phyloP scores from a whole-genome alignment of 2,329 filamentous ascomycete genomes.

The Colletotrichum zoysiae region DNA sequence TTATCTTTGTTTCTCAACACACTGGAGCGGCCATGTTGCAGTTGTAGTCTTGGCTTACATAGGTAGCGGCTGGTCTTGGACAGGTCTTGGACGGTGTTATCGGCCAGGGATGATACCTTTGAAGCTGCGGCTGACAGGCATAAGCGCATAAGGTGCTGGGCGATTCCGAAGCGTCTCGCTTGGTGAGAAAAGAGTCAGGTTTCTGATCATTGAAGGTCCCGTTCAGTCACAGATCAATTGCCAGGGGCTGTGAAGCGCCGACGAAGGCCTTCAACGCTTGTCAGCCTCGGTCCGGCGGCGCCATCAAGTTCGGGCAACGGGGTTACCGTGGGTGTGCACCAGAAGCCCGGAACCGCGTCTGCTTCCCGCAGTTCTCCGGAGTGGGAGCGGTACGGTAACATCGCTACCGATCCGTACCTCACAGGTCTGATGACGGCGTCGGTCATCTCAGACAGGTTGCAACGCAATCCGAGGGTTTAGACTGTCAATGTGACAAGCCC shows the following conservation, averaged over 20 bases:
- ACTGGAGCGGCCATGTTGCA: not conserved
- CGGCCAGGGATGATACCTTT: not conserved
- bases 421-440: too few relatives aligned
- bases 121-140: not conserved
- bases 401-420: not conserved
- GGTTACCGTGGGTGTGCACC: not conserved
- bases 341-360: not conserved
- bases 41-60: slow-evolving; percentile 10
- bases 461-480: not conserved
- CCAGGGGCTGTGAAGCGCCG: not conserved
- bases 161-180: not conserved
- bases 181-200: slow-evolving; percentile 3
- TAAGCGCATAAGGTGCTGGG: not conserved
- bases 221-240: not conserved
- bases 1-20: not conserved
- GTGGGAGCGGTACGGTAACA: not conserved
- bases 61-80: not conserved
- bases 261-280: too few relatives aligned
- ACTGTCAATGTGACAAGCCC: not conserved
- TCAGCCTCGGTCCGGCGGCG: not conserved
- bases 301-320: not conserved
- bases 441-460: not conserved
- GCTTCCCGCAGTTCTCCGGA: not conserved
- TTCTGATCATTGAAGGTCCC: not conserved
- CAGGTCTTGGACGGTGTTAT: not conserved